Percentiles rank a stretch among this genome's conserved stretches.
These are phyloP conservation scores for Ambrosiella cleistominuta DNA, from an alignment of 2,329 filamentous ascomycete species.

Conservation along the genomic window DNA sequence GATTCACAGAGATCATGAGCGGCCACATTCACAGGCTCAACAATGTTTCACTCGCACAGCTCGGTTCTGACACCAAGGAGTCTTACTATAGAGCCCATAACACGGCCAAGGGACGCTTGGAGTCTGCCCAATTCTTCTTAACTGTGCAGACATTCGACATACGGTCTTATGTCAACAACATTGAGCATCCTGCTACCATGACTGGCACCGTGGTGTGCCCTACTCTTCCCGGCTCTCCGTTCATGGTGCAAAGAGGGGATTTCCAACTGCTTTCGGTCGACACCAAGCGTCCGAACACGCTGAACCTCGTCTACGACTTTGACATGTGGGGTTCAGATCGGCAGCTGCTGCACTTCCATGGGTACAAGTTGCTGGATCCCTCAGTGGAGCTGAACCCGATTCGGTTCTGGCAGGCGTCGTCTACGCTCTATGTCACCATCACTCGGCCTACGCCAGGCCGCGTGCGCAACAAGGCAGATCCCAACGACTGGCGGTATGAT, in stretches of 20 bases:
- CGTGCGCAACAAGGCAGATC: slow-evolving; percentile 17
- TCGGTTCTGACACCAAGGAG: slow-evolving; percentile 28
- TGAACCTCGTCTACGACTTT: slow-evolving; percentile 43
- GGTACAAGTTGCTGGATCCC: slow-evolving; percentile 44
- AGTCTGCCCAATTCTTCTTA: slow-evolving; percentile 40
- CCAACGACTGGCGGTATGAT: slow-evolving; percentile 25
- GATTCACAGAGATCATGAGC: slow-evolving; percentile 48
- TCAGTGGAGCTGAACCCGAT: slow-evolving; percentile 37
- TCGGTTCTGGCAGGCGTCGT: slow-evolving; percentile 44
- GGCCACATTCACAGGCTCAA: slow-evolving; percentile 38
- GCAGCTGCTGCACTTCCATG: slow-evolving; percentile 37
- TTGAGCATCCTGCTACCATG: slow-evolving; percentile 33
- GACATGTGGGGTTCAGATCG: slow-evolving; percentile 39
- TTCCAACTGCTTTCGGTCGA: slow-evolving; percentile 40
- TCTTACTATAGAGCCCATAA: slow-evolving; percentile 36
- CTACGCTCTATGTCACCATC: slow-evolving; percentile 44
- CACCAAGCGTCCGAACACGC: slow-evolving; percentile 35
- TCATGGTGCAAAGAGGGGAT: slow-evolving; percentile 40
- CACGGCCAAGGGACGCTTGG: slow-evolving; percentile 33
- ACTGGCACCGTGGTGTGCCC: slow-evolving; percentile 43
- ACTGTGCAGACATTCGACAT: slow-evolving; percentile 39
- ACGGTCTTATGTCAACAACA: slow-evolving; percentile 27
- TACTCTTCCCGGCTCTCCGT: slow-evolving; percentile 36
- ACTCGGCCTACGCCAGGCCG: slow-evolving; percentile 21
- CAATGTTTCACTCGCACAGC: slow-evolving; percentile 18